Percentiles rank a stretch among this genome's conserved stretches.
Conservation (phyloP, 2,329 filamentous ascomycete species). For the Beauveria varroae region DNA sequence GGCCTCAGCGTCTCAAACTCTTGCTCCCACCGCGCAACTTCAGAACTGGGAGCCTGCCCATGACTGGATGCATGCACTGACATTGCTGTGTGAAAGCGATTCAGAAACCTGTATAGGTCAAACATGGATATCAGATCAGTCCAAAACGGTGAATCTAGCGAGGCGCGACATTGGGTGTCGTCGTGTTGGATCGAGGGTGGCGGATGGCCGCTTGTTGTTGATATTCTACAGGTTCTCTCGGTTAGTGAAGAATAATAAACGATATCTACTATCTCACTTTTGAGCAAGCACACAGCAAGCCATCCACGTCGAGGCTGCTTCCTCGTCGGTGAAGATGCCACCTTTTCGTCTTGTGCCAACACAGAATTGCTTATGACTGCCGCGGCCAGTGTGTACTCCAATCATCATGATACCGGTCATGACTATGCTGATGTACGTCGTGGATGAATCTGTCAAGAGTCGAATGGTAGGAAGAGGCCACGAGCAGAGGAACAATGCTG, state of each 20-base stretch:
- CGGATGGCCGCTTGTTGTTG: slow-evolving; percentile 38
- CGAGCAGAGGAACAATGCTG: slow-evolving; percentile 41
- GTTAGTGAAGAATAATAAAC: not conserved
- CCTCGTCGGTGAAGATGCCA: slow-evolving; percentile 40
- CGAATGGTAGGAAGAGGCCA: slow-evolving; percentile 46
- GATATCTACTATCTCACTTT: slow-evolving; percentile 24
- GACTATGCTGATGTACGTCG: slow-evolving; percentile 38
- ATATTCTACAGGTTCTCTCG: slow-evolving; percentile 21
- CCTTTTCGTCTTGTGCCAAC: slow-evolving; percentile 33
- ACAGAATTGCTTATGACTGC: slow-evolving; percentile 41
- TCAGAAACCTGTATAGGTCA: slow-evolving; percentile 43
- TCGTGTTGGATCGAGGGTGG: slow-evolving; percentile 44
- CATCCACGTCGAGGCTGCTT: slow-evolving; percentile 46
- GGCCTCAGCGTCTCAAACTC: slow-evolving; percentile 43
- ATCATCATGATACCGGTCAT: slow-evolving; percentile 41
- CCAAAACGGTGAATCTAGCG: slow-evolving; percentile 33
- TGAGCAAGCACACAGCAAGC: slow-evolving; percentile 46
- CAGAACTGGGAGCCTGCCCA: slow-evolving; percentile 37
- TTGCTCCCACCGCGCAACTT: slow-evolving; percentile 42
- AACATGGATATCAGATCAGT: slow-evolving; percentile 35
- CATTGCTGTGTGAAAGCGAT: slow-evolving; percentile 41
- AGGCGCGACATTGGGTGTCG: slow-evolving; percentile 35
- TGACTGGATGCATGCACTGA: slow-evolving; percentile 38
- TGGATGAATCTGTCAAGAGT: slow-evolving; percentile 43
- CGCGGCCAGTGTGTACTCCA: slow-evolving; percentile 45